Base-by-base conservation (phyloP, 1,139 yeast genomes). In the Saccharomyces hybrid region DNA sequence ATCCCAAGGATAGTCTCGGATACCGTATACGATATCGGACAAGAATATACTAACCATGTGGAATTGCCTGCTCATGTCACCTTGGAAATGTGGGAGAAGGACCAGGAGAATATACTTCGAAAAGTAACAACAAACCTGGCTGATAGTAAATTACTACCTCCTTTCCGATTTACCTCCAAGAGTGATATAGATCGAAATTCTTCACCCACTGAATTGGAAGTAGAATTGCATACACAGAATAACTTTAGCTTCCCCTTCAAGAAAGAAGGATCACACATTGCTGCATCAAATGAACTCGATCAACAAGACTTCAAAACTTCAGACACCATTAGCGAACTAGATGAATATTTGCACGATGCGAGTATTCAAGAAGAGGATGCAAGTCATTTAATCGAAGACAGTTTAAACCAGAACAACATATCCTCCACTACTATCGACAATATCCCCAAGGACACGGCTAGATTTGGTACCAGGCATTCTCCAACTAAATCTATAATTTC, bases 401-500 rank as follows among this genome's bases (percentile, higher is more conserved):
- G 68, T 28, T 53, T 67, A 16, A 59, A 56, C 47, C 67, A 65
- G 42, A 61, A 62, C 26, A 46, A 54, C 14, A 56, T 64, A 4
- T 49, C 62, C 2, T 57, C 65, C 2, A 49, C 55, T 14, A 38
- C 58, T 3, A 29, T 55, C 5, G 55, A 56, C n/a, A 51, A 42
- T n/a, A 28, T 54, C 6, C 48, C 57, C 1, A 55, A 56, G 48
- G 60, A 59, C 25, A 31, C 51, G 48, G 49, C 54, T 6, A 53
- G 60, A 49, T 48, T 58, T 6, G 57, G 53, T 23, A 55, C 61
- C n/a, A 56, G 60, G 38, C 70, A 67, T 54, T 67, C 71, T 1
- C 71, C 71, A 28, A 65, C 70, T 20, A 67, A 67, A 56, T 67
- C 71, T 6, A 55, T 67, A 23, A 59, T 59, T 2, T 67, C 71